Base-by-base conservation (phyloP, 75 land plant species). In the Cryptomeria japonica region DNA sequence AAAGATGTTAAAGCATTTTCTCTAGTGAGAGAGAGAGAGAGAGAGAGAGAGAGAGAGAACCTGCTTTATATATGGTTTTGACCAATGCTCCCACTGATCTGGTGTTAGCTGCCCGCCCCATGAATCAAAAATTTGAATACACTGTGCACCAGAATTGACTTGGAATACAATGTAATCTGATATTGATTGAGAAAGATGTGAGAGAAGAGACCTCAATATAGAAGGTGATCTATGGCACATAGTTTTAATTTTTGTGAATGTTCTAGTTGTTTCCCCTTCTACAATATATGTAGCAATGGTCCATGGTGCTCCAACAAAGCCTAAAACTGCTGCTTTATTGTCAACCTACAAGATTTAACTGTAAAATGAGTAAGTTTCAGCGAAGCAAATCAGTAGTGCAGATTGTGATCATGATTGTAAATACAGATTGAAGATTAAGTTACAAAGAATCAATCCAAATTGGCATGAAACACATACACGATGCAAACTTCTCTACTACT, bases 21-120 rank as follows among this genome's bases (percentile, higher is more conserved):
- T 49, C 13, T 7, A 14, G 58, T 3, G 0, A 9, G 3, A 72
- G n/a, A 72, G 75, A 72, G n/a, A 72, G 75, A 28, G n/a, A 70
- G 73, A 25, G 28, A 39, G n/a, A 84, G 41, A 55, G 56, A 18
- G 32, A 76, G 22, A 42, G 68, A 73, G 72, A 47, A 98, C 99
- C 97, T 98, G 92, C 55, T 91, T 77, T 39, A 98, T 98, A 90
- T 97, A 97, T 80, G 99, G 99, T 87, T 93, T 97, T 80, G 99
- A 98, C 99, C 99, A 98, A 28, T 16, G 84, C 77, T 97, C 99
- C 99, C 99, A 98, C 90, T 94, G 95, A 83, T 93, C 87, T 41
- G 99, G 99, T 83, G 99, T 92, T 58, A 98, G 93, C 91, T 98
- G 99, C 25, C 99, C 99, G 87, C 99, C 99, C 99, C 99, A 98